Base-by-base conservation (phyloP, 2,329 filamentous ascomycete species). In the Aphanoascus verrucosus region DNA sequence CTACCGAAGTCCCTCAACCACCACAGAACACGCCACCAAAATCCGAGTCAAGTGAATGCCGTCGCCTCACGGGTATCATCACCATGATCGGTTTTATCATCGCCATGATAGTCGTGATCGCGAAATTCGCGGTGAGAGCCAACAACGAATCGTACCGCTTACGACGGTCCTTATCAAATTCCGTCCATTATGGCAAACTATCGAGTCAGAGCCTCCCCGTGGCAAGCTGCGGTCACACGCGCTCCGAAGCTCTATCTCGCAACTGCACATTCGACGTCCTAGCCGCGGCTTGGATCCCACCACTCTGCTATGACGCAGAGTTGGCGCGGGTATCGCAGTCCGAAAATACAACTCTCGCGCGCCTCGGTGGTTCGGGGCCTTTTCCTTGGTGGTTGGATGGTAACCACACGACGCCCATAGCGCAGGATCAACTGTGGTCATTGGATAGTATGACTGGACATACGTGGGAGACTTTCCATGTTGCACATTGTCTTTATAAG, bases 401-500 rank as follows among this genome's bases (percentile, higher is more conserved):
- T 14, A 55, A 57, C 12, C 49, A 51, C 42, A 53, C 55, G 11
- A 11, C 20, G 14, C 28, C 53, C 3, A 53, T 57, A 20, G 2
- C 49, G 14, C 34, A 42, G 37, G 53, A 53, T 44, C 34, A 15
- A 5, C 44, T 57, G 8, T 37, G 35, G 32, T 17, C 43, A 6
- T 28, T 51, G 12, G 50, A 55, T 35, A 42, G 34, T 20, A 54
- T 57, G 40, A 38, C 51, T 12, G 56, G 38, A 20, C 34, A 55
- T 50, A 57, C 56, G 1, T 57, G 53, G 56, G 56, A 57, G 47
- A 49, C 34, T 3, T 57, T 48, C 20, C 56, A 57, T 35, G 38
- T 48, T 15, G 50, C 50, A 42, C 53, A 54, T 32, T 55, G 56
- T 28, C 14, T 56, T 34, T 57, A 55, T 32, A 53, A 55, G 32